Evolutionary conservation across 495 filamentous ascomycete genomes (phyloP), one percentile per base, ranked within the genome.

Genomic region (Trichoderma asperelloides): DNA sequence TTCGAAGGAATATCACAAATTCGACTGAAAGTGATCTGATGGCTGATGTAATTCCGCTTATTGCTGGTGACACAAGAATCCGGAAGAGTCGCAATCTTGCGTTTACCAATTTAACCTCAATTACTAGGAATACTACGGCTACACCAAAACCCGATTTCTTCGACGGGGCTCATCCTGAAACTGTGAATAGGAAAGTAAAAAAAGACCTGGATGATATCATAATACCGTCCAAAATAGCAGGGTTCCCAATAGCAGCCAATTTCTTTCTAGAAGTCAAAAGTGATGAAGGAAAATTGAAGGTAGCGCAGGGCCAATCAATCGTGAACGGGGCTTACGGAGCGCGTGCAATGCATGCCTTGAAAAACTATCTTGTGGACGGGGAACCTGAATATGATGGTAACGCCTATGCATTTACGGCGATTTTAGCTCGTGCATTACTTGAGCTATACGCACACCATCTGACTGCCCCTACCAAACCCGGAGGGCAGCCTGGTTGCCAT

Each of bases 251-350:
- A 8, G 72, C 71, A 28, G 80, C 82, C 5, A 84, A 85, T 67
- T 74, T 76, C 65, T 73, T 74, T 70, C 64, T 79, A 3, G 76
- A 79, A 57, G 76, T 65, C 11, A 83, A 82, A 67, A 74, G 72
- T 2, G 73, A 74, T 0, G 45, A 67, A 62, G 81, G 79, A 39
- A 64, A 64, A 15, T 12, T 68, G 13, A 71, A 67, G 15, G 79
- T 79, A 18, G 74, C 71, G 63, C 39, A 23, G 67, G 73, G 76
- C 41, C 79, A 84, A 68, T 79, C 77, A 45, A 73, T 67, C 55
- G 75, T 79, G 70, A 71, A 80, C 66, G 79, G 81, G 23, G 81
- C 80, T 12, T 64, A 78, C 21, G 81, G 80, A 13, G 80, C 78
- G 37, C 78, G 79, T 64, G 79, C 67, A 39, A 82, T 83, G 73